phyloP scores from a whole-genome alignment of 805 yeast genomes.

The Yamadazyma paraphyllophila region DNA sequence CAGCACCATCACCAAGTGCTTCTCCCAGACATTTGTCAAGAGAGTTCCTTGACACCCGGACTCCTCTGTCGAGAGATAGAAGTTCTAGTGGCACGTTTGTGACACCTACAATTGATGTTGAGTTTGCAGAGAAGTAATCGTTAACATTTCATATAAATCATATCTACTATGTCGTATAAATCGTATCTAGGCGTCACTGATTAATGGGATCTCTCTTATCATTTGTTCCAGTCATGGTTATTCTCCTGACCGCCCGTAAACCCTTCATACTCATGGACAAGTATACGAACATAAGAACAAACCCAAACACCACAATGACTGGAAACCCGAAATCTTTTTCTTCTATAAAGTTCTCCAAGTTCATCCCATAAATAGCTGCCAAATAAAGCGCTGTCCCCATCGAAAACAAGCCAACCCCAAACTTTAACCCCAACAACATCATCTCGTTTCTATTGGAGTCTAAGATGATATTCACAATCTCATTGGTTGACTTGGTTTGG shows the following conservation, averaged over 20 bases:
- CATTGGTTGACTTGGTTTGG: conserved; percentile 92
- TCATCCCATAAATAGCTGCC: conserved; percentile 95
- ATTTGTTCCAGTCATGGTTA: conserved; percentile 55
- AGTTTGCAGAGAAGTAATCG: conserved; percentile 21
- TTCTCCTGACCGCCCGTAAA: conserved; percentile 63
- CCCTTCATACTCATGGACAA: conserved; percentile 55
- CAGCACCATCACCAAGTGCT: conserved; percentile 36
- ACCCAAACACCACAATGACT: conserved; percentile 39
- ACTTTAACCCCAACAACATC: conserved; percentile 81
- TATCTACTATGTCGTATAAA: no score
- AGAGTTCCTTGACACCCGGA: conserved; percentile 5
- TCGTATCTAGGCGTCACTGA: background rate
- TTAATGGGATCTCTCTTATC: background rate
- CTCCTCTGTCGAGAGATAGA: conserved; percentile 7
- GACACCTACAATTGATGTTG: conserved; percentile 26
- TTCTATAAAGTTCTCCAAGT: conserved; percentile 87
- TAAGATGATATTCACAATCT: conserved; percentile 85
- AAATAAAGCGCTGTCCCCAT: conserved; percentile 77
- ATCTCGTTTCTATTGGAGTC: conserved; percentile 93
- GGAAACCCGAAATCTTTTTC: conserved; percentile 72
- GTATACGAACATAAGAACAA: conserved; percentile 43
- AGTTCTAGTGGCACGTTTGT: conserved; percentile 21
- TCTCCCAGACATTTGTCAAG: conserved; percentile 30
- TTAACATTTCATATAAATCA: no score
- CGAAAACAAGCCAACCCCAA: conserved; percentile 79